Base-by-base conservation (phyloP, 2,329 filamentous ascomycete species). In the Ciborinia camelliae region DNA sequence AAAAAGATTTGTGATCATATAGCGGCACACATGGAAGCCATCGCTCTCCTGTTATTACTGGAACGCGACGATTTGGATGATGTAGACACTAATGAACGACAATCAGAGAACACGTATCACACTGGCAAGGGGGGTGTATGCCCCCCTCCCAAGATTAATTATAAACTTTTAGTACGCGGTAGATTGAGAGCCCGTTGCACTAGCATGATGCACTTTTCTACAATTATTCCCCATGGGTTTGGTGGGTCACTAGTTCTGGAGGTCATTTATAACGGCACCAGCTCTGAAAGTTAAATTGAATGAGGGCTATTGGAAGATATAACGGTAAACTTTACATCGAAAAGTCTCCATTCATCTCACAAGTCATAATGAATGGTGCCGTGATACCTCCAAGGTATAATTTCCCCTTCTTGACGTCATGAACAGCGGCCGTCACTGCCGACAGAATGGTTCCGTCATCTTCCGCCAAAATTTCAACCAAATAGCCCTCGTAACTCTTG, bases 391-490 rank as follows among this genome's bases (percentile, higher is more conserved):
- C 63, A 8, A 65, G 35, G 32, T 61, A 65, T 4, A 65, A 28
- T n/a, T n/a, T 62, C 4, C 52, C 52, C 5, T 4, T 65, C n/a
- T 26, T 30, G 2, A 18, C 58, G 8, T 65, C 63, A 62, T 65
- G 63, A 30, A 62, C 32, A 23, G 41, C 63, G 30, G 20, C 15
- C 4, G 57, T 65, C 20, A 7, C 48, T 61, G 23, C 58, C 2
- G 48, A 28, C 32, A 65, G 18, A 30, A 55, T 18, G 0, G 26
- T 23, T 15, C 57, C 58, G n/a, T 65, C 26, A 48, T 65, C 63
- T 35, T 65, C 63, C 9, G 62, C 48, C 2, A 65, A 15, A 4
- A n/a, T 62, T n/a, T 62, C 57, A 32, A 62, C 58, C 26, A 32
- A 9, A 15, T 65, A 62, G 30, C 50, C 63, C 5, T 30, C 41